A percentile compares a stretch with the other conserved stretches of the same genome.
Conservation (phyloP, 1,284 basidiomycete species). For the Schizophyllum amplum region DNA sequence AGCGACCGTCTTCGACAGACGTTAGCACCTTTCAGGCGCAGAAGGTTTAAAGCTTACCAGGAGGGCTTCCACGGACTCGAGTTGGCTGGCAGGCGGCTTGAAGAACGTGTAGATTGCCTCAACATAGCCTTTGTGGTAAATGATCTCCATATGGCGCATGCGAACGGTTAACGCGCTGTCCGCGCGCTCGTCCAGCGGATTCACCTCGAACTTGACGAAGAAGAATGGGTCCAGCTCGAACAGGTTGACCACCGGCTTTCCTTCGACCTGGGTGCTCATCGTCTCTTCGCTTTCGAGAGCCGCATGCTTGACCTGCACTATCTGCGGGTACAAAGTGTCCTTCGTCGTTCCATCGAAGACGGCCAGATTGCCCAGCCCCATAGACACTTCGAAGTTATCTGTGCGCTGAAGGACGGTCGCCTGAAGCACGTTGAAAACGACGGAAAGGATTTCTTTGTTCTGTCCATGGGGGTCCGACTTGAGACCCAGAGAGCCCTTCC, state of each 20-base stretch:
- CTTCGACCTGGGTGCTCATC: constrained; percentile 5
- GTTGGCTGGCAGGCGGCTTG: constrained; percentile 89
- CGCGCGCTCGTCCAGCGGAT: constrained; percentile 88
- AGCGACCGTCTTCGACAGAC: constrained; percentile 69
- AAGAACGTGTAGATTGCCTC: constrained; percentile 93
- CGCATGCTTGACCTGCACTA: constrained; percentile 79
- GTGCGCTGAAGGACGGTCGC: constrained; percentile 83
- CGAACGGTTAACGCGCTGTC: constrained; percentile 87
- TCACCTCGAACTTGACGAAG: constrained; percentile 87
- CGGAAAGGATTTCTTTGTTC: constrained; percentile 71
- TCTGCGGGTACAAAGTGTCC: constrained; percentile 82
- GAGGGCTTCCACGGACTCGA: constrained; percentile 91
- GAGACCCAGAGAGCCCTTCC: constrained; percentile 83
- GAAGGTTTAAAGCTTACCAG: constrained; percentile 40
- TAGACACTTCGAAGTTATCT: constrained; percentile 73
- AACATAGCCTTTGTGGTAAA: constrained; percentile 93
- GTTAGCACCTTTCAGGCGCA: constrained; percentile 5
- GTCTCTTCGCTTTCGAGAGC: background rate
- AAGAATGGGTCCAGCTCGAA: constrained; percentile 74
- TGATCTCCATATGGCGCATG: constrained; percentile 97
- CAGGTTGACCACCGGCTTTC: constrained; percentile 13
- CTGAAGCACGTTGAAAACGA: constrained; percentile 86
- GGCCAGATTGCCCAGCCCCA: constrained; percentile 84
- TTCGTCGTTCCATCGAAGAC: constrained; percentile 90
- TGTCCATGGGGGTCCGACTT: constrained; percentile 61